Conservation (phyloP, 2,329 filamentous ascomycete species). For the Venturia nashicola region DNA sequence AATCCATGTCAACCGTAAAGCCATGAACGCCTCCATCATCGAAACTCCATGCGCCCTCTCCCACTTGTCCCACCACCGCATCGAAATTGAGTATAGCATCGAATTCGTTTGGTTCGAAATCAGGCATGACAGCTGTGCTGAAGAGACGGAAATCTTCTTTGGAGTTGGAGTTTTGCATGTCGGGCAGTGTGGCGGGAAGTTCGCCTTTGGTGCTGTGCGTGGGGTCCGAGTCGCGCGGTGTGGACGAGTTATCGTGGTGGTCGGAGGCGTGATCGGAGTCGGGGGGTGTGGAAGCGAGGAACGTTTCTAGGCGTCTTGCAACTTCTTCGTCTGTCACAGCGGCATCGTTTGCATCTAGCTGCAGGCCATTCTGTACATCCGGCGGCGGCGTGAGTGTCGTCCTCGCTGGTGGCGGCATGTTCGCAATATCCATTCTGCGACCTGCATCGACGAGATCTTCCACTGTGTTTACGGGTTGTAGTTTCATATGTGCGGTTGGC, state of each 20-base stretch:
- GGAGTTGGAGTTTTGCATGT: background rate
- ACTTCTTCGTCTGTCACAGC: slow-evolving; percentile 32
- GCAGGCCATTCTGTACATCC: slow-evolving; percentile 15
- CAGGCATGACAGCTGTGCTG: slow-evolving; percentile 18
- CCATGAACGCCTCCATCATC: slow-evolving; percentile 20
- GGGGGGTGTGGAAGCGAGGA: slow-evolving; percentile 38
- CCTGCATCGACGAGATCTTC: slow-evolving; percentile 35
- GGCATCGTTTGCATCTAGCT: background rate
- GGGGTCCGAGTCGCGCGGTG: background rate
- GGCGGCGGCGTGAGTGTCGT: slow-evolving; percentile 26
- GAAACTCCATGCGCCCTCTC: slow-evolving; percentile 13
- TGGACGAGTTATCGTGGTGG: slow-evolving; percentile 14
- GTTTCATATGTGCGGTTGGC: slow-evolving; percentile 15
- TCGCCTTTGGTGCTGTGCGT: background rate
- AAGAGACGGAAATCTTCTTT: slow-evolving; percentile 5
- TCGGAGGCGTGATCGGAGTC: slow-evolving; percentile 25
- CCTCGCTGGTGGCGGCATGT: slow-evolving; percentile 6
- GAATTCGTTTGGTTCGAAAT: slow-evolving; percentile 28
- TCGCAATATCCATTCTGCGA: slow-evolving; percentile 24
- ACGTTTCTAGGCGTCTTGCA: slow-evolving; percentile 33
- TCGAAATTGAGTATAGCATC: slow-evolving; percentile 28
- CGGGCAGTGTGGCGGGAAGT: background rate
- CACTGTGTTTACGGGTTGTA: slow-evolving; percentile 26
- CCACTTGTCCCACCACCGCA: slow-evolving; percentile 15
- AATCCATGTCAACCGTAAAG: slow-evolving; percentile 15